Evolutionary conservation across 2,329 filamentous ascomycete genomes (phyloP).

Genomic region (Cladosporium oxysporum): DNA sequence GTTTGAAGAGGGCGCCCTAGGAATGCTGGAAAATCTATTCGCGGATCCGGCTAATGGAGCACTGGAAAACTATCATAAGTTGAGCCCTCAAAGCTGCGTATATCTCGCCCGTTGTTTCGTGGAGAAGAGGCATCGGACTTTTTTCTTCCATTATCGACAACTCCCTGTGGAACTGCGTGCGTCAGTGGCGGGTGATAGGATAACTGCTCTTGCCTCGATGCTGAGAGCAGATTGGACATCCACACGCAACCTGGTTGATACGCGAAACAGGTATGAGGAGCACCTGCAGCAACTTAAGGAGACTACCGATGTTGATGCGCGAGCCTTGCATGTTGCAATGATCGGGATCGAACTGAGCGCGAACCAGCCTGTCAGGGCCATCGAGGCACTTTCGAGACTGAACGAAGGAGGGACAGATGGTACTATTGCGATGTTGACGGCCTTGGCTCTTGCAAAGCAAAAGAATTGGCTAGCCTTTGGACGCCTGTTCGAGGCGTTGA

Average conservation of each 20-base stretch:
- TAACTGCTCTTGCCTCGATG: background rate
- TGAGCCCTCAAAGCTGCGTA: constrained; percentile 10
- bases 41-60: background rate
- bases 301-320: background rate
- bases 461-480: constrained; percentile 2
- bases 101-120: constrained; percentile 3
- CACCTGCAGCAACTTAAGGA: background rate
- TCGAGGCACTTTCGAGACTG: background rate
- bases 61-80: background rate
- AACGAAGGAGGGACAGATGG: background rate
- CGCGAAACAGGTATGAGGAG: background rate
- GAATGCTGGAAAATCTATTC: constrained; percentile 1
- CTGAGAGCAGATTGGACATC: constrained; percentile 21
- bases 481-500: background rate
- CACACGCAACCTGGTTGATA: constrained; percentile 18
- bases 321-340: constrained; percentile 5
- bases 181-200: background rate
- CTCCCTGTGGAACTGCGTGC: background rate
- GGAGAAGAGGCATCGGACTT: background rate
- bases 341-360: constrained; percentile 12
- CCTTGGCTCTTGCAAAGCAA: constrained; percentile 13
- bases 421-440: constrained; percentile 1
- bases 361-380: background rate
- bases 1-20: background rate
- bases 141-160: background rate